A percentile compares a stretch with the other conserved stretches of the same genome.
phyloP scores from a whole-genome alignment of 2,329 filamentous ascomycete genomes.

The Trichoderma afroharzianum region DNA sequence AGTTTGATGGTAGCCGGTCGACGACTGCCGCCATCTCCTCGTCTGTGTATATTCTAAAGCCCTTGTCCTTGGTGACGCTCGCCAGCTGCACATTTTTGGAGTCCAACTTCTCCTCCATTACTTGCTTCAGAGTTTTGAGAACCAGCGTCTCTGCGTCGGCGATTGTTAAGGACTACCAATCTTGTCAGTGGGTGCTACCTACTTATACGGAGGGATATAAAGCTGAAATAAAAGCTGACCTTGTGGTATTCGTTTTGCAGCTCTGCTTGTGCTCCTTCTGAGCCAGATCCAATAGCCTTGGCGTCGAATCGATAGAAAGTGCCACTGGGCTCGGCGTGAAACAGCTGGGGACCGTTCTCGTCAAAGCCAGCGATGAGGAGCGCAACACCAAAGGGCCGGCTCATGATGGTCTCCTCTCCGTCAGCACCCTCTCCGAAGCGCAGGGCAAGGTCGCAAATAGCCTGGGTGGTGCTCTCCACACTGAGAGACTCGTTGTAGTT shows the following conservation, averaged over 20 bases:
- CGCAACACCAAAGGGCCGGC: conserved; percentile 91
- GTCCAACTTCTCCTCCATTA: conserved; percentile 99
- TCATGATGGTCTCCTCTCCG: conserved; percentile 98
- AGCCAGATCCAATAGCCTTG: conserved; percentile 96
- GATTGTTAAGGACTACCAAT: conserved; percentile 73
- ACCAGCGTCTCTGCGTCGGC: conserved; percentile 91
- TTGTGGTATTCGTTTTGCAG: conserved; percentile 99
- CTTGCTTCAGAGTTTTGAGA: conserved; percentile 97
- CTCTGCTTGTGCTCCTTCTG: conserved; percentile 95
- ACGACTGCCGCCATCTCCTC: conserved; percentile 96
- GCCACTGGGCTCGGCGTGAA: conserved; percentile 95
- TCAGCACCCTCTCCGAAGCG: conserved; percentile 96
- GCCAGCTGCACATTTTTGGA: conserved; percentile 98
- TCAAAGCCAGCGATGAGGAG: conserved; percentile 95
- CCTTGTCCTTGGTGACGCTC: conserved; percentile 95
- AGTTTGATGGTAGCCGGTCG: conserved; percentile 71
- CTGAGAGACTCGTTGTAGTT: conserved; percentile 94
- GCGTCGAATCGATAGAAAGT: conserved; percentile 99
- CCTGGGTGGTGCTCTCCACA: conserved; percentile 97
- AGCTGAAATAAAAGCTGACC: conserved; percentile 37
- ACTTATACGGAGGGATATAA: background rate
- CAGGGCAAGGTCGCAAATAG: conserved; percentile 94
- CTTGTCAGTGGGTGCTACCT: conserved; percentile 11
- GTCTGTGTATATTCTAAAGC: conserved; percentile 97
- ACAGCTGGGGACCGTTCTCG: conserved; percentile 94